Conservation (phyloP, 129 eudicot species). For the Flaveria ramosissima region DNA sequence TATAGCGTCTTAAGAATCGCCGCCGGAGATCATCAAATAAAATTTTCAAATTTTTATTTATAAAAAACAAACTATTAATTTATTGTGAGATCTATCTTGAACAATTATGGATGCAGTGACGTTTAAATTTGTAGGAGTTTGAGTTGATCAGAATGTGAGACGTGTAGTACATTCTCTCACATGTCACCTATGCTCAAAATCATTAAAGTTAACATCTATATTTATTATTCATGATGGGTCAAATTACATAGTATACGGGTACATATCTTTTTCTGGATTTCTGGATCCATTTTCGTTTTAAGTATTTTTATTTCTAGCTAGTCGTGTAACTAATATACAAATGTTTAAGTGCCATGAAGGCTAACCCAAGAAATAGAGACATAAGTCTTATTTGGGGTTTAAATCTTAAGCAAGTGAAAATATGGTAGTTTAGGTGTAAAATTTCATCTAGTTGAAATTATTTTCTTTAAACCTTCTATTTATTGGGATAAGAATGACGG, state of each 20-base stretch:
- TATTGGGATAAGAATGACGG: background rate
- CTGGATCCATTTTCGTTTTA: background rate
- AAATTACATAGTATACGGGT: background rate
- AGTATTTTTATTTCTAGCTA: background rate
- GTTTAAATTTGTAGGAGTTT: background rate
- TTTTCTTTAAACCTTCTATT: background rate
- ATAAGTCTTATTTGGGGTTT: too few species aligned
- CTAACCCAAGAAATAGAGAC: too few species aligned
- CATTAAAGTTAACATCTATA: background rate
- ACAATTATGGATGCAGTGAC: background rate
- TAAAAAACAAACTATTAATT: background rate
- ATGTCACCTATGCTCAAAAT: background rate
- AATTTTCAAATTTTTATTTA: background rate
- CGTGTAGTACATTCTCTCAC: background rate
- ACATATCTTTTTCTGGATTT: background rate
- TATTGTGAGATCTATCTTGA: background rate
- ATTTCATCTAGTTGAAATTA: too few species aligned
- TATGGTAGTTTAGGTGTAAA: too few species aligned
- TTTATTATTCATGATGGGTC: background rate
- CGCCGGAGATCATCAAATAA: too few species aligned
- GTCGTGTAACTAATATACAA: background rate
- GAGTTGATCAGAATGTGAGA: background rate
- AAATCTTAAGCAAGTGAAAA: too few species aligned
- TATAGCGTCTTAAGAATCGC: too few species aligned
- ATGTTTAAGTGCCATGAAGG: background rate